A percentile compares a stretch with the other conserved stretches of the same genome.
These are phyloP conservation scores for Phialophora chinensis DNA, from an alignment of 2,329 filamentous ascomycete genomes.

Conservation along the genomic window DNA sequence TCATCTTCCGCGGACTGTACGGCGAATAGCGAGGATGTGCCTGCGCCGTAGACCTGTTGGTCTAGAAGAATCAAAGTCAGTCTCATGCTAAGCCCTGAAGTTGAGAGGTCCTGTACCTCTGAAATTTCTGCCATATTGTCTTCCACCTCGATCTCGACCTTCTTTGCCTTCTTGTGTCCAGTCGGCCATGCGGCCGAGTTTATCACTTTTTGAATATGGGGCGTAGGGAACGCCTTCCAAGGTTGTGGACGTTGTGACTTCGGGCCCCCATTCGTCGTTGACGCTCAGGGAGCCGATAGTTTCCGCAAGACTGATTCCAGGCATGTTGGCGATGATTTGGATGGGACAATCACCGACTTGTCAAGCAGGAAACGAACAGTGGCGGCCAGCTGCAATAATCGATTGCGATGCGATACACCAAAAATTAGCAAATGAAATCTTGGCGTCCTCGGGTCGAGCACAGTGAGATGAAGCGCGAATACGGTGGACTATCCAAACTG, in stretches of 20 bases:
- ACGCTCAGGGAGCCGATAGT: constrained; percentile 75
- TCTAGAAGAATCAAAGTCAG: constrained; percentile 60
- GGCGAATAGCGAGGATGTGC: constrained; percentile 83
- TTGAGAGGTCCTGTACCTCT: constrained; percentile 67
- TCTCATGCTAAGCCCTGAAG: neutral
- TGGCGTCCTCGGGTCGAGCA: neutral
- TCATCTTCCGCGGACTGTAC: constrained; percentile 94
- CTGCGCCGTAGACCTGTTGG: constrained; percentile 95
- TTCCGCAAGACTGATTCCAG: constrained; percentile 64
- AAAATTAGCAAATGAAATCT: constrained; percentile 4
- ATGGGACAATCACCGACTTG: neutral
- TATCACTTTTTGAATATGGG: constrained; percentile 98
- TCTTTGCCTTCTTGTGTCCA: constrained; percentile 92
- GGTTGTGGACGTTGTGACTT: constrained; percentile 81
- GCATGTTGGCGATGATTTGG: constrained; percentile 47
- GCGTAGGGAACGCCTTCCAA: constrained; percentile 95
- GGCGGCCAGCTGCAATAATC: constrained; percentile 5
- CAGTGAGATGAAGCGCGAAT: neutral
- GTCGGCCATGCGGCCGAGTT: constrained; percentile 98
- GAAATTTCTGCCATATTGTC: constrained; percentile 91
- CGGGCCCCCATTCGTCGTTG: constrained; percentile 85
- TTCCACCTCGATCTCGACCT: constrained; percentile 72
- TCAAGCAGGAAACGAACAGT: neutral
- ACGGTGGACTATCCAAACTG: neutral
- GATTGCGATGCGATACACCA: constrained; percentile 1